These are phyloP conservation scores for Cadophora luteo-olivacea DNA, from an alignment of 2,329 filamentous ascomycete genomes.

Conservation along the genomic window DNA sequence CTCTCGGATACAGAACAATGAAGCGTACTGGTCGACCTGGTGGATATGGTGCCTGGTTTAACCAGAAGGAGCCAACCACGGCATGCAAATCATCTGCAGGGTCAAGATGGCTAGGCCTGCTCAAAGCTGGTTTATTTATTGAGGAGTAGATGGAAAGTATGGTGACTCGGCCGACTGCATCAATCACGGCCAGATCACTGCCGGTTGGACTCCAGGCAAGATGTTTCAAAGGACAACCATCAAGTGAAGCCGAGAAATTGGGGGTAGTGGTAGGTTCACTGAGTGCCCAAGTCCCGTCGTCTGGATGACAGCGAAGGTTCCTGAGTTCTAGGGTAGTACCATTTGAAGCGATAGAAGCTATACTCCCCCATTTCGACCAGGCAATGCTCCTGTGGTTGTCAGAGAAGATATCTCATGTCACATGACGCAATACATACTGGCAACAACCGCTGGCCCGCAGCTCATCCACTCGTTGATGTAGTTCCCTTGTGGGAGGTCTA, in stretches of 20 bases:
- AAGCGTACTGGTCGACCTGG: conserved; percentile 40
- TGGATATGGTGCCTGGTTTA: conserved; percentile 51
- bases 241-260: conserved; percentile 65
- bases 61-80: conserved; percentile 87
- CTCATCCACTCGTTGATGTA: conserved; percentile 78
- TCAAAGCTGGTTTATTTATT: conserved; percentile 73
- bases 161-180: conserved; percentile 77
- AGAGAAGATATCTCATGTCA: conserved; percentile 14
- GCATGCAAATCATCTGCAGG: conserved; percentile 75
- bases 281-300: conserved; percentile 77
- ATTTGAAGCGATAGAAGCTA: conserved; percentile 80
- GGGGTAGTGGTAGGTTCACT: conserved; percentile 71
- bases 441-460: conserved; percentile 77
- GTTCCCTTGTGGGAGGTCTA: conserved; percentile 64
- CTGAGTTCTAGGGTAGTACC: conserved; percentile 74
- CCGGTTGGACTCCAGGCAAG: conserved; percentile 79
- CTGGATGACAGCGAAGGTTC: conserved; percentile 71
- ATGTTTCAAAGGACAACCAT: conserved; percentile 75
- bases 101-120: conserved; percentile 70
- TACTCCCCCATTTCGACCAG: conserved; percentile 88
- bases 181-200: conserved; percentile 83
- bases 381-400: conserved; percentile 68
- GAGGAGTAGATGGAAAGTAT: conserved; percentile 75
- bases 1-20: background rate
- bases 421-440: conserved; percentile 66